Evolutionary conservation across 768 basidiomycete species (phyloP).

Genomic region (Russula griseocarnosa): DNA sequence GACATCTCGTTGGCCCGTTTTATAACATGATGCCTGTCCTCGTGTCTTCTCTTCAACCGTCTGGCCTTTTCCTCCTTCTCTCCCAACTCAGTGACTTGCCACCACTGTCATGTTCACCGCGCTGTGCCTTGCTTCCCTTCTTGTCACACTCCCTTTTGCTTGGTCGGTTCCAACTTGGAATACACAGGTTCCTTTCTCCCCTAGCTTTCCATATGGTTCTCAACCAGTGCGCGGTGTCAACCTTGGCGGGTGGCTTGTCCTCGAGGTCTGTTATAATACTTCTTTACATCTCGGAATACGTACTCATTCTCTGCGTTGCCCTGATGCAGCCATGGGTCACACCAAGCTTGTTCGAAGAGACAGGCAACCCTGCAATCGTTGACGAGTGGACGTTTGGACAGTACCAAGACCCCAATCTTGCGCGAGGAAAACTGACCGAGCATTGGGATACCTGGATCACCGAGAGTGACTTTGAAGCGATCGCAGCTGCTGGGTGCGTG

Average conservation of each 20-base stretch:
- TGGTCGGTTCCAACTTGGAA: constrained; percentile 23
- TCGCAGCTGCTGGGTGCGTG: constrained; percentile 68
- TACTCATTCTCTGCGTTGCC: background rate
- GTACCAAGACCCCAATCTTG: constrained; percentile 50
- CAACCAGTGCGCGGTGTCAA: constrained; percentile 79
- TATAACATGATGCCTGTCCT: background rate
- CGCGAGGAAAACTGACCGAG: constrained; percentile 47
- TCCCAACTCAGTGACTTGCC: constrained; percentile 20
- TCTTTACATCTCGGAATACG: background rate
- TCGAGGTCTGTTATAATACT: constrained; percentile 40
- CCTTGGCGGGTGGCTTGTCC: constrained; percentile 63
- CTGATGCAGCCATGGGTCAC: constrained; percentile 64
- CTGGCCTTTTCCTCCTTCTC: background rate
- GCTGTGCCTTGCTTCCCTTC: constrained; percentile 29
- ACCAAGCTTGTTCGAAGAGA: constrained; percentile 68
- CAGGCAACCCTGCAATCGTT: constrained; percentile 51
- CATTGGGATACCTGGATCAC: constrained; percentile 88
- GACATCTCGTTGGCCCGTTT: background rate
- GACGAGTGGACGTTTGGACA: constrained; percentile 80
- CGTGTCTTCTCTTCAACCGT: background rate
- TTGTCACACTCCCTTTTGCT: constrained; percentile 35
- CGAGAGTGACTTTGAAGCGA: constrained; percentile 69
- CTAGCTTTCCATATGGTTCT: constrained; percentile 69
- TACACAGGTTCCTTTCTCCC: constrained; percentile 35
- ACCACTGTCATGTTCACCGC: constrained; percentile 12